Evolutionary conservation across 176 grass and related monocot species (phyloP).

Genomic region (Tuctoria greenei): DNA sequence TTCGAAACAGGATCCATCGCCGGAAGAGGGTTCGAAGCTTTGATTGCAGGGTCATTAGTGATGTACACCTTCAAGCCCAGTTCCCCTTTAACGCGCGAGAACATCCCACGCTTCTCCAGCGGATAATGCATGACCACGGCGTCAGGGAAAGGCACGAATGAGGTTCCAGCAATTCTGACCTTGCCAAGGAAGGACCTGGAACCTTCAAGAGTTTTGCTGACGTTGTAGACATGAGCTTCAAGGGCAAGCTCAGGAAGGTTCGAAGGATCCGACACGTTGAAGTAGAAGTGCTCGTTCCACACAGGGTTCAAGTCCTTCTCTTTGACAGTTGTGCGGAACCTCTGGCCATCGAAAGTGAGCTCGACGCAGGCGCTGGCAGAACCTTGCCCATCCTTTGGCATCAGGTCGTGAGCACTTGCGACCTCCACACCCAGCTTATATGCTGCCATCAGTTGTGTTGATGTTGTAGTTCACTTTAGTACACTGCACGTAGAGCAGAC

Average conservation of each 20-base stretch:
- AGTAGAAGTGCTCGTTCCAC: slow-evolving; percentile 92
- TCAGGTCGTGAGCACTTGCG: slow-evolving; percentile 77
- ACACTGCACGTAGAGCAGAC: not conserved
- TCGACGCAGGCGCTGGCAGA: slow-evolving; percentile 81
- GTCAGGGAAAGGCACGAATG: slow-evolving; percentile 78
- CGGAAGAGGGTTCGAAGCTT: slow-evolving; percentile 79
- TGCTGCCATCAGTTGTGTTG: slow-evolving; percentile 32
- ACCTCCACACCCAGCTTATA: slow-evolving; percentile 92
- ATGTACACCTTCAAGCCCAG: slow-evolving; percentile 87
- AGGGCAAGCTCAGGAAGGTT: slow-evolving; percentile 75
- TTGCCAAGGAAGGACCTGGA: slow-evolving; percentile 83
- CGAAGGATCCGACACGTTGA: slow-evolving; percentile 69
- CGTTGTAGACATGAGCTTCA: slow-evolving; percentile 87
- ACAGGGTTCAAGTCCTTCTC: slow-evolving; percentile 81
- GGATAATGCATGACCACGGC: slow-evolving; percentile 83
- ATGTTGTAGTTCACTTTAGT: not conserved
- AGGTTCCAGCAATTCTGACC: slow-evolving; percentile 86
- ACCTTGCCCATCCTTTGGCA: slow-evolving; percentile 95
- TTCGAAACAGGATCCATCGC: slow-evolving; percentile 63
- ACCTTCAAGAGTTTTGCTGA: slow-evolving; percentile 49
- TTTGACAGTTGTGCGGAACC: slow-evolving; percentile 79
- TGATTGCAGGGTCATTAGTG: slow-evolving; percentile 82
- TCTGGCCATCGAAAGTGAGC: slow-evolving; percentile 85
- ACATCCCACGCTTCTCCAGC: slow-evolving; percentile 92
- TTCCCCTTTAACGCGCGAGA: slow-evolving; percentile 85